Base-by-base conservation (phyloP, 768 basidiomycete species). In the Tephrocybe sp. region DNA sequence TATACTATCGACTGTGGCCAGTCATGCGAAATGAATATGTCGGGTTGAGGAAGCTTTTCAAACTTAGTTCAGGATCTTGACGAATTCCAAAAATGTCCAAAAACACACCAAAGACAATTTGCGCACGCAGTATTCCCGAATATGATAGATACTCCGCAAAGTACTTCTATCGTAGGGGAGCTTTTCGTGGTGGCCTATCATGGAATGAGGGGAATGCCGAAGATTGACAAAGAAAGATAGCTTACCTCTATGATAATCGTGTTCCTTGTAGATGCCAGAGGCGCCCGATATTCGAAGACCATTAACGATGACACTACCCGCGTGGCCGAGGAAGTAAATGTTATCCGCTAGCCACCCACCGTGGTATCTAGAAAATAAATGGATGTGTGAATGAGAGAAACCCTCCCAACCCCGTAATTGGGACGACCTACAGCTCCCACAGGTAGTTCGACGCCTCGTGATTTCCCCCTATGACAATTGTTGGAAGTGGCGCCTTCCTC, bases 321-420 rank as follows among this genome's bases (percentile, higher is more conserved):
- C 92, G 60, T 86, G 82, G 0, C 97, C 97, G 2, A 99, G 79
- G 65, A 90, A 98, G 68, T 97, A 99, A 45, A 99, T 94, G 61
- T 97, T 94, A 0, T 89, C 90, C 0, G 95, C 97, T 10, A 98
- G 68, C 94, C 95, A 98, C 5, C 94, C 95, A 15, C 95, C 94
- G 59, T 98, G 90, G 65, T 93, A 97, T 49, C 92, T 94, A 45
- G 25, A 39, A 33, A 41, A 30, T 45, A n/a, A 42, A 30, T 45
- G 18, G 9, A 25, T 12, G 8, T 22, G 33, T 39, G 13, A 41
- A 15, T 11, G 33, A 2, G 13, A 29, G 9, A 30, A n/a, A n/a
- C n/a, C n/a, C n/a, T 44, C 42, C 50, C 11, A 25, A 23, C n/a
- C n/a, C n/a, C n/a, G n/a, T n/a, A 5, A 25, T 4, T 30, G 30